Percentiles rank a stretch among this genome's conserved stretches.
Evolutionary conservation across 139 green algal species (phyloP).

Genomic region (Chlamydomonas asymmetrica): DNA sequence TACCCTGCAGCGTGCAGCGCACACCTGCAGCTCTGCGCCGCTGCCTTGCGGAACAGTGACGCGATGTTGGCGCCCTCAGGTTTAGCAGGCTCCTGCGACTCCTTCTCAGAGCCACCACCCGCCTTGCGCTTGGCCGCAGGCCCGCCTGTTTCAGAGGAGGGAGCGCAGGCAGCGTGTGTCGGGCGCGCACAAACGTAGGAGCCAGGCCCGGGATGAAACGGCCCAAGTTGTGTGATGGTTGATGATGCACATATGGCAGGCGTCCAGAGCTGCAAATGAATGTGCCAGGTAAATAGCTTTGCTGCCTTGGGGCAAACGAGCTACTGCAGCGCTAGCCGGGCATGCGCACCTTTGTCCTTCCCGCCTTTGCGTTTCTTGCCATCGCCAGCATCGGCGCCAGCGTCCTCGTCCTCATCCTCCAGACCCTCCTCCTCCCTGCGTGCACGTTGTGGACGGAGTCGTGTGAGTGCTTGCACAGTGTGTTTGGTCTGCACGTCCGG

Average conservation of each 20-base stretch:
- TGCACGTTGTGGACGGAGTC: too few species aligned
- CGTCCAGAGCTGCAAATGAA: too few species aligned
- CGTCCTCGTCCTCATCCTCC: slow-evolving; percentile 31
- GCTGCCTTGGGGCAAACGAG: too few species aligned
- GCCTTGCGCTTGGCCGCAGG: slow-evolving; percentile 5
- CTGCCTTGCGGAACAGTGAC: slow-evolving; percentile 26
- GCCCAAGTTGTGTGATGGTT: too few species aligned
- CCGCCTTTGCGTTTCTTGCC: slow-evolving; percentile 51
- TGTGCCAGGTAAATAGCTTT: too few species aligned
- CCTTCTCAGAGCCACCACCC: slow-evolving; percentile 20
- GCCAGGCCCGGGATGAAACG: too few species aligned
- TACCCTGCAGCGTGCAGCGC: too few species aligned
- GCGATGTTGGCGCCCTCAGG: slow-evolving; percentile 25
- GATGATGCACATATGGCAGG: too few species aligned
- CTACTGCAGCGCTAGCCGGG: too few species aligned
- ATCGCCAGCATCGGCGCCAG: slow-evolving; percentile 6
- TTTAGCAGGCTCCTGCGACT: background rate
- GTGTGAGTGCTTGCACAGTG: too few species aligned
- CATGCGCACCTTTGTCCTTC: slow-evolving; percentile 31
- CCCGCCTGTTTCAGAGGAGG: background rate
- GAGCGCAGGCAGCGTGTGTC: background rate
- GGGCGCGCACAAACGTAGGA: too few species aligned
- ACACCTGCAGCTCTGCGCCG: background rate
- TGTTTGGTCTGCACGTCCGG: too few species aligned
- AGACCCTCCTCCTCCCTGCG: slow-evolving; percentile 30